These are phyloP conservation scores for Candida vaughaniae DNA, from an alignment of 805 yeast genomes.

Conservation along the genomic window DNA sequence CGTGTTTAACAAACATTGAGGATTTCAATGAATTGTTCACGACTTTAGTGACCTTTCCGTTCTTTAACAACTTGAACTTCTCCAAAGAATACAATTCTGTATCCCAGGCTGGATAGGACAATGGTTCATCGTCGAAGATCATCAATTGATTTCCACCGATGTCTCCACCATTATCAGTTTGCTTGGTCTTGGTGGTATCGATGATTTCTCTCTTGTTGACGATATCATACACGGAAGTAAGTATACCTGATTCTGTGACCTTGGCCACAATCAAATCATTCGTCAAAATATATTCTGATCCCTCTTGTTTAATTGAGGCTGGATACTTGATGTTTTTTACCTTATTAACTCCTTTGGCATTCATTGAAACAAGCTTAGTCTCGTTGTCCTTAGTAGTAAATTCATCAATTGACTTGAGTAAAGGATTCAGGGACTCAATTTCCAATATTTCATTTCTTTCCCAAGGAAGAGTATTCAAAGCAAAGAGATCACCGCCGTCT, in stretches of 20 bases:
- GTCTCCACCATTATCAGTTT: conserved; percentile 28
- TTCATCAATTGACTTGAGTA: conserved; percentile 16
- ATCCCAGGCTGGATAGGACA: conserved; percentile 96
- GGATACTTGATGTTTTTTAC: conserved; percentile 39
- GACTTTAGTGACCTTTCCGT: conserved; percentile 40
- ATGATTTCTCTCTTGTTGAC: conserved; percentile 61
- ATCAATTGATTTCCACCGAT: conserved; percentile 78
- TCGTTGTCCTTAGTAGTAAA: conserved; percentile 11
- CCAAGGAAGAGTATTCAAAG: conserved; percentile 69
- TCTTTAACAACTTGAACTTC: conserved; percentile 51
- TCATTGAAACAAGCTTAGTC: conserved; percentile 21
- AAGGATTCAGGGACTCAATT: conserved; percentile 19
- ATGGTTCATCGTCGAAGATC: conserved; percentile 85
- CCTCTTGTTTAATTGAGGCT: conserved; percentile 45
- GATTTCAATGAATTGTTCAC: conserved; percentile 59
- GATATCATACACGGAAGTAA: conserved; percentile 64
- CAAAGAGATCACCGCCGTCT: conserved; percentile 5
- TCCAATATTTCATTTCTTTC: conserved; percentile 46
- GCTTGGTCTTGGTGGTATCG: conserved; percentile 53
- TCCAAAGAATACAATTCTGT: conserved; percentile 87
- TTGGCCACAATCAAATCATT: conserved; percentile 63
- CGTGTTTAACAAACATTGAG: conserved; percentile 60
- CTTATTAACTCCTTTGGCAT: conserved; percentile 18
- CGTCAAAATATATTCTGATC: conserved; percentile 46
- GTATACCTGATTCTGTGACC: conserved; percentile 50